Percentiles rank a stretch among this genome's conserved stretches.
These are phyloP conservation scores for Pseudogymnoascus sp. DNA, from an alignment of 2,329 filamentous ascomycete species.

Conservation along the genomic window DNA sequence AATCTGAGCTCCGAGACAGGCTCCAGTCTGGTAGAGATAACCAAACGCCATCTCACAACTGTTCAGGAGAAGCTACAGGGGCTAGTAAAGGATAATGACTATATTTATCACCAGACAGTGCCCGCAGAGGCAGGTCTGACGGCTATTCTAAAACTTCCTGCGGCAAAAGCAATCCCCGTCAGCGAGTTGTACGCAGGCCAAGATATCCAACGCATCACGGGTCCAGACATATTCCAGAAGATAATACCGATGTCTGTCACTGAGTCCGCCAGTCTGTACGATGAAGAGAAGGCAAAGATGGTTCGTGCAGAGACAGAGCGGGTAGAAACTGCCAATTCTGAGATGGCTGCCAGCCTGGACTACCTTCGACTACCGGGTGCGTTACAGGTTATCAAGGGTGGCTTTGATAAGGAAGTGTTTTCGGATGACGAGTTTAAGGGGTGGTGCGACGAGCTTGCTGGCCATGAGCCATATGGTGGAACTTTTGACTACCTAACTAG, in stretches of 20 bases:
- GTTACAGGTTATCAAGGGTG: conserved; percentile 83
- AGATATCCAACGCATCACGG: conserved; percentile 93
- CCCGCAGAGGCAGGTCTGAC: conserved; percentile 75
- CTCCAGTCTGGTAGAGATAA: conserved; percentile 63
- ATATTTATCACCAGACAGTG: conserved; percentile 91
- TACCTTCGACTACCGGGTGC: conserved; percentile 86
- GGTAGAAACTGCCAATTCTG: conserved; percentile 84
- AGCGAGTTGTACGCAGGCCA: conserved; percentile 95
- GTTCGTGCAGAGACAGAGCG: conserved; percentile 88
- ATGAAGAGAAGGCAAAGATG: conserved; percentile 96
- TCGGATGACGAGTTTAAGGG: conserved; percentile 86
- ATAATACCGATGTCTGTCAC: conserved; percentile 95
- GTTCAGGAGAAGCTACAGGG: conserved; percentile 74
- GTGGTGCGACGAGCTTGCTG: conserved; percentile 89
- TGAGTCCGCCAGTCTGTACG: conserved; percentile 91
- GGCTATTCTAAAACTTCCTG: conserved; percentile 80
- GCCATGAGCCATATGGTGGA: conserved; percentile 67
- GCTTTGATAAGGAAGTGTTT: conserved; percentile 77
- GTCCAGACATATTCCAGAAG: conserved; percentile 92
- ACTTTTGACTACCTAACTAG: conserved; percentile 72
- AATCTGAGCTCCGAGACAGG: conserved; percentile 79
- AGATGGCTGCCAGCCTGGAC: conserved; percentile 92
- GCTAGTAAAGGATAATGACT: conserved; percentile 87
- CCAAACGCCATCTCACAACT: conserved; percentile 70
- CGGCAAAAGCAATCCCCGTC: conserved; percentile 93